phyloP scores from a whole-genome alignment of 306 rosid genomes.

The Castanospermum australe region DNA sequence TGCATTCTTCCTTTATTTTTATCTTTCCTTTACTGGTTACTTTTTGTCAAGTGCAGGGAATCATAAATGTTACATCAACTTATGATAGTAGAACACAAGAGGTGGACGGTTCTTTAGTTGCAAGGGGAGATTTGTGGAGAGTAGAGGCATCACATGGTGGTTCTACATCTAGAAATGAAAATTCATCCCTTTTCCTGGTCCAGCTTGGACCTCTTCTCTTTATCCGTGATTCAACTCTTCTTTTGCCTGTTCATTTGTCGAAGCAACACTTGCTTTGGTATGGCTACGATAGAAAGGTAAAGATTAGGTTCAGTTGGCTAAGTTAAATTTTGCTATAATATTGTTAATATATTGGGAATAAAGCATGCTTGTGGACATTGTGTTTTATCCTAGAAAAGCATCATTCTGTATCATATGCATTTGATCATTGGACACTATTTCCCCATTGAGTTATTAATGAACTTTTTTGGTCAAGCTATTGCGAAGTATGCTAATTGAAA shows the following conservation, averaged over 20 bases:
- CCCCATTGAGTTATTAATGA: neutral
- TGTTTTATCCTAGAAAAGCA: neutral
- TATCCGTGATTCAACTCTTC: constrained; percentile 93
- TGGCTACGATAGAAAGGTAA: constrained; percentile 97
- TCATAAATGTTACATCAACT: constrained; percentile 70
- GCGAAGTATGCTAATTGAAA: neutral
- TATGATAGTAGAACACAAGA: constrained; percentile 88
- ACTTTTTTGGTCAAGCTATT: neutral
- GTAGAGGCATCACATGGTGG: constrained; percentile 87
- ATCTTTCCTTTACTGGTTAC: constrained; percentile 20
- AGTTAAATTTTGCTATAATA: neutral
- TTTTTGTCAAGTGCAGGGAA: constrained; percentile 56
- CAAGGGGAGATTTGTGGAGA: constrained; percentile 98
- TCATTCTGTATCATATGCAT: neutral
- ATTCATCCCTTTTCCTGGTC: constrained; percentile 83
- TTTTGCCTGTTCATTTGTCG: constrained; percentile 91
- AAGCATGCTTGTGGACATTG: neutral
- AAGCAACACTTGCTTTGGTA: constrained; percentile 98
- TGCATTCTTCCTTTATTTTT: neutral
- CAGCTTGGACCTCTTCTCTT: constrained; percentile 95
- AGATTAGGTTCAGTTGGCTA: constrained; percentile 18
- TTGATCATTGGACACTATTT: constrained; percentile 1
- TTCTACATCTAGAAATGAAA: constrained; percentile 73
- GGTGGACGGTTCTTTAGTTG: constrained; percentile 80
- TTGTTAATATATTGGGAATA: neutral